A percentile compares a stretch with the other conserved stretches of the same genome.
Conservation (phyloP, 1,284 basidiomycete species). For the Neolentinus lepideus region DNA sequence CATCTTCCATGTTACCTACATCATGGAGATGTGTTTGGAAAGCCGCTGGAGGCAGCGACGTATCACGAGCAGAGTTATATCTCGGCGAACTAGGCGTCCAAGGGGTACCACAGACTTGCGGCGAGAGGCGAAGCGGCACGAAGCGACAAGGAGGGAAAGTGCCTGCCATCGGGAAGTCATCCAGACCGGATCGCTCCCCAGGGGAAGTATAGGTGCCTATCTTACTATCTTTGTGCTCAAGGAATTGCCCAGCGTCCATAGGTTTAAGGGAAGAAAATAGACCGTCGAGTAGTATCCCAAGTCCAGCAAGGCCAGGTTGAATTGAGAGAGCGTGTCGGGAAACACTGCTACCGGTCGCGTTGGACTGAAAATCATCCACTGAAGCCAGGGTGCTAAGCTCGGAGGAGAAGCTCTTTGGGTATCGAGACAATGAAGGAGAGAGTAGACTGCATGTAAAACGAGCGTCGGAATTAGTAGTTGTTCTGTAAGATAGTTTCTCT, state of each 20-base stretch:
- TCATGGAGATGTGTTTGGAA: neutral
- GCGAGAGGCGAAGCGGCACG: neutral
- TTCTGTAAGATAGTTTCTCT: neutral
- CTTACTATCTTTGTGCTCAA: neutral
- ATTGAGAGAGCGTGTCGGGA: neutral
- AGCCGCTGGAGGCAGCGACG: conserved; percentile 2
- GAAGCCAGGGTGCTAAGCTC: neutral
- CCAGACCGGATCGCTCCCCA: neutral
- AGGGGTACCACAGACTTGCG: no score
- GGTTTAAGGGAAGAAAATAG: neutral
- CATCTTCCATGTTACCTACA: neutral
- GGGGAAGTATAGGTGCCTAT: neutral
- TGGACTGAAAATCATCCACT: conserved; percentile 1
- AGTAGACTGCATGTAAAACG: neutral
- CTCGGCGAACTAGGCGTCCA: no score
- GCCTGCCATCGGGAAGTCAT: neutral
- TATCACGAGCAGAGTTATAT: neutral
- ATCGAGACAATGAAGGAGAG: neutral
- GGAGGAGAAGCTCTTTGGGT: neutral
- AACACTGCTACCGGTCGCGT: neutral
- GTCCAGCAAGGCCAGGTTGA: neutral
- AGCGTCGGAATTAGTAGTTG: neutral
- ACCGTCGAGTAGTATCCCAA: neutral
- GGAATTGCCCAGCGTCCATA: neutral
- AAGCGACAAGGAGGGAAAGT: neutral